phyloP scores from a whole-genome alignment of 2,329 filamentous ascomycete species.

The Colletotrichum melonis region DNA sequence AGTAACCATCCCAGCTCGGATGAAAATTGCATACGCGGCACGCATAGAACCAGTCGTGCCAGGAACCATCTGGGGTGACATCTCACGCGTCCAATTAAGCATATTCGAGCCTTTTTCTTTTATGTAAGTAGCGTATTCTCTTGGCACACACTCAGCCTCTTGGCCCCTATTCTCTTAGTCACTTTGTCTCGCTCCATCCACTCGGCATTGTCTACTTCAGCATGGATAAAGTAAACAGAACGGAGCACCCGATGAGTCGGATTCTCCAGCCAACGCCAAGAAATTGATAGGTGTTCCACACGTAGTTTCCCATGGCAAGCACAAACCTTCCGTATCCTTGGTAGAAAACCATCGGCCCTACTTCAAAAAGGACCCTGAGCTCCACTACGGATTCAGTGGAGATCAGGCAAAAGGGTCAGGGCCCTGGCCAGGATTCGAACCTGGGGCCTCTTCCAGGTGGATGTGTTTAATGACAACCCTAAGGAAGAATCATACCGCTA shows the following conservation, averaged over 20 bases:
- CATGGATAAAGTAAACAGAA: too few species aligned
- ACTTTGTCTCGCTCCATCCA: too few species aligned
- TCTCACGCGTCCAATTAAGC: not conserved
- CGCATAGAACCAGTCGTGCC: not conserved
- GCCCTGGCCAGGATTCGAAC: slow-evolving; percentile 18
- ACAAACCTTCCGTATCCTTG: not conserved
- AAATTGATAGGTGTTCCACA: not conserved
- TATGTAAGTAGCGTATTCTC: not conserved
- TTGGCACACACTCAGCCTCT: too few species aligned
- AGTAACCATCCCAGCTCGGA: not conserved
- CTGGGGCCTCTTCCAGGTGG: slow-evolving; percentile 13
- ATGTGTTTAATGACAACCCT: not conserved
- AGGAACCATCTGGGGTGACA: not conserved
- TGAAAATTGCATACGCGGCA: not conserved
- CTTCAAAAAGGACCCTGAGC: not conserved
- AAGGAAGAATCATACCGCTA: slow-evolving; percentile 20
- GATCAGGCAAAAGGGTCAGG: not conserved
- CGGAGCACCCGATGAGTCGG: too few species aligned
- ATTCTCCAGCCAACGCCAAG: not conserved
- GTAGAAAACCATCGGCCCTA: not conserved
- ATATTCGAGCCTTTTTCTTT: not conserved
- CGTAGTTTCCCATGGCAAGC: not conserved
- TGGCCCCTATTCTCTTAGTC: too few species aligned
- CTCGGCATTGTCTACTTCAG: too few species aligned
- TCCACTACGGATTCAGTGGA: not conserved